Base-by-base conservation (phyloP, 345 rosid species). In the Geranium brycei region DNA sequence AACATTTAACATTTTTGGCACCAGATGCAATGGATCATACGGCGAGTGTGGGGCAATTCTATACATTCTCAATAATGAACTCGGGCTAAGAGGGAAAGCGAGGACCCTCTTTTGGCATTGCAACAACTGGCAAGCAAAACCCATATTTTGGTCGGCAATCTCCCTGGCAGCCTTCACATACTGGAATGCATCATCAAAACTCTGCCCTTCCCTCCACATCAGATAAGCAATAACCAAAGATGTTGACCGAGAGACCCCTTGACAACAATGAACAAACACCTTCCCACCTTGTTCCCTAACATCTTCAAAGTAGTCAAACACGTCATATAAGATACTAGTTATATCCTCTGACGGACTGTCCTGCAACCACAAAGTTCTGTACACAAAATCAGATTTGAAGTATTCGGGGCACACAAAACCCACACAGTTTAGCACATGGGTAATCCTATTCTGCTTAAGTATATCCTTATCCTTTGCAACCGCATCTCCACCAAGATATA, bases 141-240 rank as follows among this genome's bases (percentile, higher is more conserved):
- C 99, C 99, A 95, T 88, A 73, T 95, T 95, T 32, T 97, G 99
- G 75, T 95, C 99, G 62, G 97, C 96, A 64, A 95, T 95, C 61
- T 95, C 95, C 76, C 99, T 84, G 0, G 97, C 97, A 30, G 91
- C 86, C 83, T 95, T 95, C 57, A 95, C 99, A 60, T 85, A 85
- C 80, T 84, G 96, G 79, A 95, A 91, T 32, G 99, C 99, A 75
- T 91, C 99, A 64, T 95, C 99, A 62, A 91, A 95, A 78, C 89
- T 91, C 86, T 83, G 97, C 65, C 97, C 99, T 72, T 95, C 97
- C 75, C 99, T 84, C 99, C 99, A 95, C 91, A 95, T 95, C 30
- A 77, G 87, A 80, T 95, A 95, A 15, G 99, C 99, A 57, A 95
- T 95, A 63, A 91, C 99, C 84, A 95, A 76, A 0, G 99, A 95